Percentiles rank a stretch among this genome's conserved stretches.
phyloP scores from a whole-genome alignment of 495 filamentous ascomycete species.

The Saxophila tyrrhenica region DNA sequence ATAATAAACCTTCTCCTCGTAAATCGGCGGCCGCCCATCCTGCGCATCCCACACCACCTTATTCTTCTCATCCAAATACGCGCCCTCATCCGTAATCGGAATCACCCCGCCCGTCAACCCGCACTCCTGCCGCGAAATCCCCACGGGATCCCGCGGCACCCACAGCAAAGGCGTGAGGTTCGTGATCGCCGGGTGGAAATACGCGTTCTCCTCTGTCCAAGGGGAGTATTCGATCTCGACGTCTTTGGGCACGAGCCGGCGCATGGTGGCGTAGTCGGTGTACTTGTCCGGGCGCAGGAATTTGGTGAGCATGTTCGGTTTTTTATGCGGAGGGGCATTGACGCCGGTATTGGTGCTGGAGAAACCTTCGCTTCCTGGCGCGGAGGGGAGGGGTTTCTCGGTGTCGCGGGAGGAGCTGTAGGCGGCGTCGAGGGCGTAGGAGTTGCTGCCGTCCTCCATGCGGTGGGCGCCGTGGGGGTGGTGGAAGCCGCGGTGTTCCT shows the following conservation, averaged over 20 bases:
- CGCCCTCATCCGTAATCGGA: slow-evolving; percentile 51
- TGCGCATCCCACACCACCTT: slow-evolving; percentile 46
- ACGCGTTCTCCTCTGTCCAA: slow-evolving; percentile 47
- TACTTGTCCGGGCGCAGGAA: slow-evolving; percentile 74
- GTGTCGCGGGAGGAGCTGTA: not conserved
- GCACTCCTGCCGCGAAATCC: slow-evolving; percentile 53
- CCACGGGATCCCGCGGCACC: slow-evolving; percentile 57
- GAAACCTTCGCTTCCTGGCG: slow-evolving; percentile 10
- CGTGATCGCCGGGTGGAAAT: slow-evolving; percentile 57
- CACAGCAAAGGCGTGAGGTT: slow-evolving; percentile 49
- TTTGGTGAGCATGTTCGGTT: slow-evolving; percentile 49
- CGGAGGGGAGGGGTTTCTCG: not conserved
- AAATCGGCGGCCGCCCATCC: slow-evolving; percentile 27
- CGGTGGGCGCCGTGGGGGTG: no score
- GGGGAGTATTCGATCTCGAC: slow-evolving; percentile 41
- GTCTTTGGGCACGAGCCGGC: slow-evolving; percentile 55
- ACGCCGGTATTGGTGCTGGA: not conserved
- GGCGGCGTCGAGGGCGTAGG: no score
- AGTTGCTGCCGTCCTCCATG: slow-evolving; percentile 1
- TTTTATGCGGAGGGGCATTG: slow-evolving; percentile 30
- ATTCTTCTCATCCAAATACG: slow-evolving; percentile 51
- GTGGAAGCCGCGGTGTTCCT: no score
- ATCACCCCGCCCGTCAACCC: slow-evolving; percentile 43
- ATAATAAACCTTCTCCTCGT: slow-evolving; percentile 28
- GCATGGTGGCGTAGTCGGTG: slow-evolving; percentile 57